Conservation (phyloP, 2,329 filamentous ascomycete genomes). For the Diaporthe aspalathi region DNA sequence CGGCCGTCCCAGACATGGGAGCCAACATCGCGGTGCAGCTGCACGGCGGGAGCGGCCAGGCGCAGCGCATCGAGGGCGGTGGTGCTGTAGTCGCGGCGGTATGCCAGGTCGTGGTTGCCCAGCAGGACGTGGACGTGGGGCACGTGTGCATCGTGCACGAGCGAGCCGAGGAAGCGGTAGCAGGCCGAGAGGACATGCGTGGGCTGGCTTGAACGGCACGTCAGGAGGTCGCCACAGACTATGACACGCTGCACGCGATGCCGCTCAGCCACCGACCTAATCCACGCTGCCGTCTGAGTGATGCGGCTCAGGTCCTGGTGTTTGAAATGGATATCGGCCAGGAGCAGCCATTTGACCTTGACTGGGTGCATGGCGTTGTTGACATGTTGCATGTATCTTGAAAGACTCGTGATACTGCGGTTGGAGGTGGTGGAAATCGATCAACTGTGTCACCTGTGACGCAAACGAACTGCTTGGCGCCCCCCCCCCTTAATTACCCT, state of each 20-base stretch:
- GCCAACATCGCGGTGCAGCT: neutral
- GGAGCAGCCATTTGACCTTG: neutral
- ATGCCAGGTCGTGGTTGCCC: neutral
- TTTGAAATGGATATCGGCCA: neutral
- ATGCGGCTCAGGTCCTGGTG: neutral
- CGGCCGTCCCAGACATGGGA: neutral
- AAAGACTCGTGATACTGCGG: neutral
- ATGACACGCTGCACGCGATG: neutral
- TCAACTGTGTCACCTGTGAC: too few species aligned
- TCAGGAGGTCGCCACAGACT: neutral
- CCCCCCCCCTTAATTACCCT: too few species aligned
- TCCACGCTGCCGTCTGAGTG: neutral
- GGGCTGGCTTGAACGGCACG: neutral
- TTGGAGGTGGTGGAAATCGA: neutral
- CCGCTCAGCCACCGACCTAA: neutral
- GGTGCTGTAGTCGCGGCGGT: neutral
- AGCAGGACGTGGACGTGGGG: neutral
- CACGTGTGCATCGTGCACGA: neutral
- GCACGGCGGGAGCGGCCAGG: neutral
- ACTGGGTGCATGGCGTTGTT: neutral
- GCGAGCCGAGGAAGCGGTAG: neutral
- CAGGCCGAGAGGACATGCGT: neutral
- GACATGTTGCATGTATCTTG: neutral
- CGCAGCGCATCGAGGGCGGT: neutral
- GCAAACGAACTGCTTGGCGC: too few species aligned